Conservation (phyloP, 2,329 filamentous ascomycete genomes). For the Colletotrichum sp. region DNA sequence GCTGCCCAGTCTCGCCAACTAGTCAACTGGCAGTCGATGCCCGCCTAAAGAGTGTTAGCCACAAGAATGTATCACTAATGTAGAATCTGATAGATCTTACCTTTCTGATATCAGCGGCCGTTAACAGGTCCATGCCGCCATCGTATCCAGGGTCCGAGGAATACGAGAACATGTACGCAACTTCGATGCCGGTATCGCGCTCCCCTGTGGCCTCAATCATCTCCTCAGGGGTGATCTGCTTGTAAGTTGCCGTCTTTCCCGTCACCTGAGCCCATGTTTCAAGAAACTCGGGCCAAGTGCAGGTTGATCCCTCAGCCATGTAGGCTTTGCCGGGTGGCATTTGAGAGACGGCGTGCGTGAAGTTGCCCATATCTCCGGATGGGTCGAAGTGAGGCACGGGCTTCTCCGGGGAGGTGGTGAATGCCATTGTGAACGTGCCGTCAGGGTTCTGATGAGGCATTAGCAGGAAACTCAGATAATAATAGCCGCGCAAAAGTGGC, state of each 20-base stretch:
- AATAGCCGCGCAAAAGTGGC: background rate
- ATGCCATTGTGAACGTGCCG: conserved; percentile 51
- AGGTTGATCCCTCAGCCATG: conserved; percentile 51
- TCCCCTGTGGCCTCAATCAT: conserved; percentile 43
- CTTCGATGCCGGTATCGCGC: conserved; percentile 46
- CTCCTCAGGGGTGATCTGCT: conserved; percentile 43
- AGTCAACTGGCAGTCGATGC: conserved; percentile 48
- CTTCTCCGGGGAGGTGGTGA: conserved; percentile 44
- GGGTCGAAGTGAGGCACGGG: conserved; percentile 50
- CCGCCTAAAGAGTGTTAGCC: background rate
- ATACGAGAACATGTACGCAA: conserved; percentile 52
- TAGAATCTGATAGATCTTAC: conserved; percentile 31
- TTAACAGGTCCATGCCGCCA: conserved; percentile 48
- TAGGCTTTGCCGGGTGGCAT: conserved; percentile 54
- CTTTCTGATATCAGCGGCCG: conserved; percentile 46
- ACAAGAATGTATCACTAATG: accelerated
- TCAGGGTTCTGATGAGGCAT: conserved; percentile 28
- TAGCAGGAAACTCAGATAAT: conserved; percentile 26
- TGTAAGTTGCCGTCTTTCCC: conserved; percentile 38
- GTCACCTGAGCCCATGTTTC: conserved; percentile 44
- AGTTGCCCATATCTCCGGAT: conserved; percentile 50
- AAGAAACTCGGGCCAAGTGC: conserved; percentile 52
- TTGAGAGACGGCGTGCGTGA: conserved; percentile 53
- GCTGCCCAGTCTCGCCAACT: conserved; percentile 39
- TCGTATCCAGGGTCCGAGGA: conserved; percentile 54